Evolutionary conservation across 2,329 filamentous ascomycete species (phyloP), one percentile per base, ranked within the genome.

Genomic region (Colletotrichum sublineola): DNA sequence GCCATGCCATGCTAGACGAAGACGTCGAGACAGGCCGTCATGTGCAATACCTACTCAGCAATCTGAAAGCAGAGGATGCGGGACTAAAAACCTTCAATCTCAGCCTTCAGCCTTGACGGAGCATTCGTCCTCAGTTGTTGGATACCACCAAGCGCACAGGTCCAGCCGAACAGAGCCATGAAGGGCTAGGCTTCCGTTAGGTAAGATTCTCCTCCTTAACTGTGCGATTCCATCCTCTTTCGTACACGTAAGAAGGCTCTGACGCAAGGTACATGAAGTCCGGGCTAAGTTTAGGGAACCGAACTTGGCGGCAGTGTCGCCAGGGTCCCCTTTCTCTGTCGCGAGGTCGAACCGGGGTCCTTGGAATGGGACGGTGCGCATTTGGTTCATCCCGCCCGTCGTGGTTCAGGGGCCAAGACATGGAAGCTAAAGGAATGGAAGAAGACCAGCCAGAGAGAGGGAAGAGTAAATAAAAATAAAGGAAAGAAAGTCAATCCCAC

Each of bases 331-430:
- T 68, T 71, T 71, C 52, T 58, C 15, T 24, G 18, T 15, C 18
- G 46, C 29, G 62, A 71, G 55, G 33, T 33, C 63, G 65, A 20
- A 24, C 56, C 50, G 24, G 68, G 63, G 48, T 42, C 5, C 52
- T 33, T 58, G 46, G 66, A 61, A 38, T 56, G 55, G 70, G 60
- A 65, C 46, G 24, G 18, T 75, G 64, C 75, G 68, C 44, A 33
- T 69, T 4, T 61, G 71, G 74, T 40, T 8, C 15, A 8, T 63
- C 5, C n/a, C 61, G 73, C 71, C 63, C 42, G 70, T 66, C 74
- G 33, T 3, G 67, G 15, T 7, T 46, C 64, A 71, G 68, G 68
- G 68, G 68, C 57, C 64, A 62, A 44, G 57, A 62, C 64, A 46
- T 63, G 52, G 64, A 56, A 67, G 48, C 40, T 52, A 31, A 31